Conservation (phyloP, 2,329 filamentous ascomycete genomes). For the Penicillium glabrum region DNA sequence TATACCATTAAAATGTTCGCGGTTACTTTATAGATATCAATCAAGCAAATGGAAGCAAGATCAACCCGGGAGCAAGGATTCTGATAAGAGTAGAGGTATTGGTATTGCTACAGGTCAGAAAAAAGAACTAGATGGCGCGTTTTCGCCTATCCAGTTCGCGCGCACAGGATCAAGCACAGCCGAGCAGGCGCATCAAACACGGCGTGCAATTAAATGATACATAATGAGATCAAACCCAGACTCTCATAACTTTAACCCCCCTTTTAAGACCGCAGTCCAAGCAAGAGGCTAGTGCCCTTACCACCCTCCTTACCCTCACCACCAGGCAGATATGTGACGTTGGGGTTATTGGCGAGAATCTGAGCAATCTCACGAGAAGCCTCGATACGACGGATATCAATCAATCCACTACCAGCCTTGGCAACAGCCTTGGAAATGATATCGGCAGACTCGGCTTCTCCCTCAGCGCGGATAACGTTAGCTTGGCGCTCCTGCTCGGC, state of each 20-base stretch:
- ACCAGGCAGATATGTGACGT: conserved; percentile 90
- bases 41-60: background rate
- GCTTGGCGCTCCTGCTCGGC: conserved; percentile 98
- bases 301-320: conserved; percentile 59
- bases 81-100: conserved; percentile 24
- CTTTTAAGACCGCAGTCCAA: conserved; percentile 60
- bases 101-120: conserved; percentile 27
- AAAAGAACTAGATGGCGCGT: conserved; percentile 13
- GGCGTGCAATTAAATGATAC: conserved; percentile 28
- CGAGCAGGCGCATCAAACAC: conserved; percentile 23
- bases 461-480: conserved; percentile 96
- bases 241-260: conserved; percentile 8
- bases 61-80: background rate
- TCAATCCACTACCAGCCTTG: conserved; percentile 88
- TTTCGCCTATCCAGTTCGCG: conserved; percentile 27
- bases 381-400: conserved; percentile 96
- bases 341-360: conserved; percentile 85
- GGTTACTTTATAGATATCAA: background rate
- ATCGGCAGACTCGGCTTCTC: conserved; percentile 94
- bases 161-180: conserved; percentile 30
- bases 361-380: conserved; percentile 93
- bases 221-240: conserved; percentile 6
- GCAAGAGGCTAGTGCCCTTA: conserved; percentile 65
- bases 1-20: background rate
- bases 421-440: conserved; percentile 92